Conservation (phyloP, 345 rosid genomes). For the Brassica napus region DNA sequence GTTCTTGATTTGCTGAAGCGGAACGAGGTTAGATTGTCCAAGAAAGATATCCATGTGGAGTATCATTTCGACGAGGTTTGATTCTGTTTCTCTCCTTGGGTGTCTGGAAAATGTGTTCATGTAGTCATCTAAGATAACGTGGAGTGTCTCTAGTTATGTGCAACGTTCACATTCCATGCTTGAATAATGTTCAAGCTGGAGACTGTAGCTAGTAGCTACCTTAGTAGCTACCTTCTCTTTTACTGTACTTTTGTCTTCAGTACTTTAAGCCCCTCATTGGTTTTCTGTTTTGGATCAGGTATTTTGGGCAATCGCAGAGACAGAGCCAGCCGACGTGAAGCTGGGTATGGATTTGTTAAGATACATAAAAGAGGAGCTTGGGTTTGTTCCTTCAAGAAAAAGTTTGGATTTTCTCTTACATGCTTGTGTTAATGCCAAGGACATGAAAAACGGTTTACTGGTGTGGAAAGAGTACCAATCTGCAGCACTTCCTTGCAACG, state of each 20-base stretch:
- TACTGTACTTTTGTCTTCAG: neutral
- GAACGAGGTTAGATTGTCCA: slow-evolving; percentile 43
- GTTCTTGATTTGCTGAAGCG: slow-evolving; percentile 64
- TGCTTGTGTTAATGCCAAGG: slow-evolving; percentile 65
- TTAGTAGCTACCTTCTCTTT: slow-evolving; percentile 17
- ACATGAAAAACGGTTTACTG: slow-evolving; percentile 43
- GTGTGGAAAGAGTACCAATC: slow-evolving; percentile 75
- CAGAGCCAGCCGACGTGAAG: slow-evolving; percentile 48
- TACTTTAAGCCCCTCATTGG: slow-evolving; percentile 6
- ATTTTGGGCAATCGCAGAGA: slow-evolving; percentile 52
- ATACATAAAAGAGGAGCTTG: slow-evolving; percentile 60
- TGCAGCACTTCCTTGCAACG: slow-evolving; percentile 61
- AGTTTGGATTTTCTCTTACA: slow-evolving; percentile 78
- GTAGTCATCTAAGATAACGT: slow-evolving; percentile 10
- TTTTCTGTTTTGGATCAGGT: slow-evolving; percentile 42
- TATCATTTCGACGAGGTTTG: slow-evolving; percentile 67
- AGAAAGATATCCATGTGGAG: slow-evolving; percentile 56
- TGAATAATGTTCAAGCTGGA: neutral
- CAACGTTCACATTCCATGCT: slow-evolving; percentile 7
- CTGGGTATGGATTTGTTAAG: slow-evolving; percentile 66
- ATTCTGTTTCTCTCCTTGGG: slow-evolving; percentile 12
- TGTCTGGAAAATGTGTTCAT: slow-evolving; percentile 7
- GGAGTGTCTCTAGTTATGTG: neutral
- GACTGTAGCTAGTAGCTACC: slow-evolving; percentile 6
- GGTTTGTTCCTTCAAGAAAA: slow-evolving; percentile 64